Base-by-base conservation (phyloP, 352 stramenopile species). In the Thraustochytrium striatum region DNA sequence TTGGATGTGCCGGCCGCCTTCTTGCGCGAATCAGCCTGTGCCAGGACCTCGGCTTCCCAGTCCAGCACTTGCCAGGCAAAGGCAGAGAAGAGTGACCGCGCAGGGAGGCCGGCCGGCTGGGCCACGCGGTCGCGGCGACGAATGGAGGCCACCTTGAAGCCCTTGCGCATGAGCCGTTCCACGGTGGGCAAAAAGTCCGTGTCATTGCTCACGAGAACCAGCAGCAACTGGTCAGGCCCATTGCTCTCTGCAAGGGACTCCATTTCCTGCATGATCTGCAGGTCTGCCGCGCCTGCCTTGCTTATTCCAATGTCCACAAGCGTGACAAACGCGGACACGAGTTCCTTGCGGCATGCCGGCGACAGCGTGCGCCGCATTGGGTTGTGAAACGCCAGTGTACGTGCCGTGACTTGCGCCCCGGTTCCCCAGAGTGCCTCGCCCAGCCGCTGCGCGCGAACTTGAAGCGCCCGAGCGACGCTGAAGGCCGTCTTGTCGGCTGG, bases 251-350 rank as follows among this genome's bases (percentile, higher is more conserved):
- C 32, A 41, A 62, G 68, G 47, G 65, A 39, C 13, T 70, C 41
- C 65, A 75, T 75, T n/a, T 75, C 65, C 50, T 75, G 65, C 28
- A 75, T 50, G 30, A 75, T 75, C 21, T 55, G 32, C 21, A 75
- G 65, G 30, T 75, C 65, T 3, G 65, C 65, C 44, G 50, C 52
- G 16, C 65, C 65, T 8, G 65, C 65, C 52, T 75, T 75, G 65
- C 52, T 50, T 8, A 61, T 75, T 7, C 65, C 65, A 35, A 75
- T 43, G 35, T 75, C 65, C 30, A 75, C 65, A 5, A 75, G 52
- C 30, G 65, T 75, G 30, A 75, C 65, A 61, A 75, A 75, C n/a
- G 65, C 65, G n/a, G 65, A 75, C 7, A 61, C 65, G 0, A 75
- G 50, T 3, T 62, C 65, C 30, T 75, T 75, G n/a, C 65, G 44